These are phyloP conservation scores for Lavandula angustifolia DNA, from an alignment of 257 asterid species.

Conservation along the genomic window DNA sequence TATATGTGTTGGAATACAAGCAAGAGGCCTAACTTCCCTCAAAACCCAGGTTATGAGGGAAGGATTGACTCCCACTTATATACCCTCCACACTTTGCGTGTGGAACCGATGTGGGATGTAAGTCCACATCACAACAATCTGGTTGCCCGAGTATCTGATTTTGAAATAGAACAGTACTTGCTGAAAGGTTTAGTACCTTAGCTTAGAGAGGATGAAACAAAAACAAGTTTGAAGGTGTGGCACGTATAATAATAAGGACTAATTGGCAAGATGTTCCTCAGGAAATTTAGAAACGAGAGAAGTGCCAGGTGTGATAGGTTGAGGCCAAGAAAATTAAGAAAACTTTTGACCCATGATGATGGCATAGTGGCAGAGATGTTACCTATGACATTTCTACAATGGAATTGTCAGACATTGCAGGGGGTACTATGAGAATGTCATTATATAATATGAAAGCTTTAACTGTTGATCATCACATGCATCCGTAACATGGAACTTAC, in stretches of 20 bases:
- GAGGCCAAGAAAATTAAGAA: neutral
- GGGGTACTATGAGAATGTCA: neutral
- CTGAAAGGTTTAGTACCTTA: too few species aligned
- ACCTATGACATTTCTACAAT: neutral
- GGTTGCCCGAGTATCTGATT: too few species aligned
- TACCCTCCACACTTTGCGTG: too few species aligned
- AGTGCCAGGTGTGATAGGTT: neutral
- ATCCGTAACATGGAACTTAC: constrained; percentile 49
- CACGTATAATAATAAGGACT: neutral
- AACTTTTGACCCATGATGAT: neutral
- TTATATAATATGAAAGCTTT: neutral
- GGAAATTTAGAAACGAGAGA: neutral
- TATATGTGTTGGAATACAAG: too few species aligned
- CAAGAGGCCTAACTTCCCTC: too few species aligned
- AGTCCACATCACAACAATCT: too few species aligned
- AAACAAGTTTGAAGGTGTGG: too few species aligned
- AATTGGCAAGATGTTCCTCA: neutral
- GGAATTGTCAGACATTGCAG: constrained; percentile 3
- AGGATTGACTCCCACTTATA: too few species aligned
- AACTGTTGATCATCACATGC: constrained; percentile 12
- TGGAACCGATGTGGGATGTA: too few species aligned
- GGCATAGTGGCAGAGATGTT: neutral
- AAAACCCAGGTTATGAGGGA: too few species aligned
- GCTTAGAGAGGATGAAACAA: too few species aligned
- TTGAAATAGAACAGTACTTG: too few species aligned